Conservation (phyloP, 2,329 filamentous ascomycete species). For the Thermochaetoides dissita region DNA sequence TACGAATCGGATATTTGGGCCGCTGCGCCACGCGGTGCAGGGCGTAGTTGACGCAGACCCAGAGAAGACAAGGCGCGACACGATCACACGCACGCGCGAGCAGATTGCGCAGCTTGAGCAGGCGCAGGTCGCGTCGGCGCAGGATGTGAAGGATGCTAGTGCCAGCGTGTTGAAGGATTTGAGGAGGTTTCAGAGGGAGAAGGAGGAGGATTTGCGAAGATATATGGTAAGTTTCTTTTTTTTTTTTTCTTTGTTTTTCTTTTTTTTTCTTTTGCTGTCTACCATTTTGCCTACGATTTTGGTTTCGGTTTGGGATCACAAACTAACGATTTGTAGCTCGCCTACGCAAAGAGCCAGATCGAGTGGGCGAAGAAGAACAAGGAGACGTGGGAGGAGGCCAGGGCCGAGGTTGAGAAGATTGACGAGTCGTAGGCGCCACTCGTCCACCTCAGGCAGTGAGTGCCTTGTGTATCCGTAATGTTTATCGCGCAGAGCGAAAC, state of each 20-base stretch:
- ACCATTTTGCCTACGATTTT: too few species aligned
- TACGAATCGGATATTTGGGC: slow-evolving; percentile 84
- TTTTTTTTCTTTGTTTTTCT: not conserved
- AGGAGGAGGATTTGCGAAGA: slow-evolving; percentile 81
- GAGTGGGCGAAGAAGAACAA: slow-evolving; percentile 89
- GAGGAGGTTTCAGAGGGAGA: slow-evolving; percentile 84
- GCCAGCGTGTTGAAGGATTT: slow-evolving; percentile 77
- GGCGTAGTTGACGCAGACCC: slow-evolving; percentile 94
- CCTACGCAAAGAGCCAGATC: slow-evolving; percentile 82
- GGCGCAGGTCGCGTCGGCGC: slow-evolving; percentile 73
- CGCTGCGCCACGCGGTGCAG: slow-evolving; percentile 87
- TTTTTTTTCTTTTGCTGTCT: too few species aligned
- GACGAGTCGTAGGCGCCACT: slow-evolving; percentile 31
- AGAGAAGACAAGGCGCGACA: slow-evolving; percentile 78
- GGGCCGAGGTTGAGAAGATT: slow-evolving; percentile 78
- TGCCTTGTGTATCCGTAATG: too few species aligned
- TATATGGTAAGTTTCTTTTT: slow-evolving; percentile 67
- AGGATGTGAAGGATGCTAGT: slow-evolving; percentile 89
- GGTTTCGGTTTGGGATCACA: not conserved
- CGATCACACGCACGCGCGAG: slow-evolving; percentile 91
- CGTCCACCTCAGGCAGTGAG: too few species aligned
- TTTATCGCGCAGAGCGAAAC: too few species aligned
- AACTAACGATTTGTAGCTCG: slow-evolving; percentile 43
- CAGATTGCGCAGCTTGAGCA: slow-evolving; percentile 76
- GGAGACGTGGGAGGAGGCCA: slow-evolving; percentile 85